These are phyloP conservation scores for Epichloe uncinata DNA, from an alignment of 2,329 filamentous ascomycete genomes.

Conservation along the genomic window DNA sequence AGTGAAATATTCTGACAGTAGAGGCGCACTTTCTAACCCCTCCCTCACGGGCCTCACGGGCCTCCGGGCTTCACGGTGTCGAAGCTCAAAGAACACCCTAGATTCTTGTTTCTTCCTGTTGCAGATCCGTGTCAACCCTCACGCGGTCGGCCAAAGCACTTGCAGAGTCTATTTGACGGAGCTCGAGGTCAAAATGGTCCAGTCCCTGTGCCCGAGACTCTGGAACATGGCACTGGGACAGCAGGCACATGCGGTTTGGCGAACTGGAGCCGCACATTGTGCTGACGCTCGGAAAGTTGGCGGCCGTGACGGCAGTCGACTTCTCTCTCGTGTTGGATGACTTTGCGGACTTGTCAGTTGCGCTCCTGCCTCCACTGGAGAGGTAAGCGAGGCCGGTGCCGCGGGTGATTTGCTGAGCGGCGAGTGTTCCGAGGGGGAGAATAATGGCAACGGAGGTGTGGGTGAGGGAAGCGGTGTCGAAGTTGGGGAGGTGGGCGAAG, in stretches of 20 bases:
- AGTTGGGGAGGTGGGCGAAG: conserved; percentile 30
- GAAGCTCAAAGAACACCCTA: conserved; percentile 10
- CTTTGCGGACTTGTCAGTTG: not conserved
- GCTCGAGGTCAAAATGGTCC: conserved; percentile 19
- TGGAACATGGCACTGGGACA: conserved; percentile 15
- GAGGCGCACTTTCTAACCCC: no score
- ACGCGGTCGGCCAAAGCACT: conserved; percentile 5
- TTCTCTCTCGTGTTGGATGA: not conserved
- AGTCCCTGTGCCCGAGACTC: conserved; percentile 3
- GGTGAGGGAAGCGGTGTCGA: conserved; percentile 37
- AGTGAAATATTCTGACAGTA: no score
- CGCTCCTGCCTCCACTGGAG: not conserved
- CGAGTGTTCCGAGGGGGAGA: conserved; percentile 37
- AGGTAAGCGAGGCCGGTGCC: conserved; percentile 11
- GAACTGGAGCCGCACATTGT: conserved; percentile 7
- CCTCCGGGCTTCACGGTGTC: not conserved
- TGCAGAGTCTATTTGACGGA: conserved; percentile 17
- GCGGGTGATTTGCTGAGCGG: conserved; percentile 32
- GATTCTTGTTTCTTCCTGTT: conserved; percentile 19
- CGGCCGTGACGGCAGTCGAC: conserved; percentile 6
- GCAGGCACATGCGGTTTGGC: conserved; percentile 10
- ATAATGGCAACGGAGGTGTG: conserved; percentile 36
- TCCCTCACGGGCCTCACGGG: not conserved
- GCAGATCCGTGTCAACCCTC: conserved; percentile 13
- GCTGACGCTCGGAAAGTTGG: not conserved